Base-by-base conservation (phyloP, 2,329 filamentous ascomycete genomes). In the Aspergillus sp. region DNA sequence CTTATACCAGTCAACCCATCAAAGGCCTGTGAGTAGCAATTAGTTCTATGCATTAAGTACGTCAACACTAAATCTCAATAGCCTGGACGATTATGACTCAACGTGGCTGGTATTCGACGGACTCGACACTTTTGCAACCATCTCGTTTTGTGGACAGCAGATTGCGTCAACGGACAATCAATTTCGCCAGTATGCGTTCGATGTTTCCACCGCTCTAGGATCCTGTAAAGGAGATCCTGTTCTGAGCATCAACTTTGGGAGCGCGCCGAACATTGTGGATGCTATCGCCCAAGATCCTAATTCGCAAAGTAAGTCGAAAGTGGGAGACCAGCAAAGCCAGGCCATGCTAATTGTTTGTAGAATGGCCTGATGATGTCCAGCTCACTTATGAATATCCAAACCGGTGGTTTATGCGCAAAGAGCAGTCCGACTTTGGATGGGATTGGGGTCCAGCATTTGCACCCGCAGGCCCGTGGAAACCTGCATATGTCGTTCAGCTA, bases 341-440 rank as follows among this genome's bases (percentile, higher is more conserved):
- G n/a, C 3, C 15, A 25, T 15, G 38, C 57, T 61, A 12, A 57
- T 19, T 8, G 2, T 48, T 39, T 12, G 6, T 41, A 78, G 80
- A 76, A 43, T 87, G 83, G 82, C 83, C 84, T 0, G 67, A 64
- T 58, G 75, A 73, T 8, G 78, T 85, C 3, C 77, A 86, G 63
- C 71, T 76, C 15, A 51, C 78, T 0, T 85, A 80, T 59, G 84
- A 86, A 62, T 85, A 84, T 52, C 70, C 76, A 0, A 82, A 86
- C 59, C 78, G 83, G 6, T 80, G 82, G 69, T 86, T 84, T 62
- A 82, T 87, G 38, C 79, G 86, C 30, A 87, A 88, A 67, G 82
- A 87, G 67, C 83, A 88, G 69, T 84, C 79, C 7, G 85, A 88
- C 69, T 88, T 88, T 69, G 87, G 87, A 2, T 89, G 86, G 86